A percentile compares a stretch with the other conserved stretches of the same genome.
Conservation (phyloP, 148 eudicot genomes). For the Camellia lanceoleosa region DNA sequence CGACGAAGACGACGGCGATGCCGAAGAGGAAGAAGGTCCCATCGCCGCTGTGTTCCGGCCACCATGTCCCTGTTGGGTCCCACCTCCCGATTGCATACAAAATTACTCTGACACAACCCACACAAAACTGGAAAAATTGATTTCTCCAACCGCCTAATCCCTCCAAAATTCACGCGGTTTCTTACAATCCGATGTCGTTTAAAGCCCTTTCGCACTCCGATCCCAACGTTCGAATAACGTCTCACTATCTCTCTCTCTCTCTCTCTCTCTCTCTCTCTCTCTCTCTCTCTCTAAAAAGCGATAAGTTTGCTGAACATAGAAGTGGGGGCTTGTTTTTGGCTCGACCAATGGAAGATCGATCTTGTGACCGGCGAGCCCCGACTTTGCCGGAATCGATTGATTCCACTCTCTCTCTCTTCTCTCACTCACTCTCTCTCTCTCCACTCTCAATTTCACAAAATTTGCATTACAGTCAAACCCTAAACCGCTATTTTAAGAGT, state of each 20-base stretch:
- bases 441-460: slow-evolving; percentile 7
- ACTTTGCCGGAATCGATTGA: slow-evolving; percentile 26
- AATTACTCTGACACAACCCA: background rate
- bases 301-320: slow-evolving; percentile 3
- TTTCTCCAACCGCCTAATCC: slow-evolving; percentile 4
- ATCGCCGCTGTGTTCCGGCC: slow-evolving; percentile 51
- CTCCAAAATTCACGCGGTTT: slow-evolving; percentile 32
- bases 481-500: slow-evolving; percentile 8
- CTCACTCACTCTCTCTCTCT: background rate
- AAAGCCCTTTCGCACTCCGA: slow-evolving; percentile 21
- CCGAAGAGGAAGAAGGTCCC: slow-evolving; percentile 48
- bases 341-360: slow-evolving; percentile 25
- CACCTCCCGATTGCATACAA: slow-evolving; percentile 85
- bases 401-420: background rate
- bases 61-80: slow-evolving; percentile 53
- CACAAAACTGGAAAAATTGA: slow-evolving; percentile 1
- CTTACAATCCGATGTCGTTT: slow-evolving; percentile 18
- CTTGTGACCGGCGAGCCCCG: slow-evolving; percentile 27
- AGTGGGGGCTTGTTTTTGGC: slow-evolving; percentile 8
- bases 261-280: background rate
- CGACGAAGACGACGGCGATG: slow-evolving; percentile 82
- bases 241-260: background rate
- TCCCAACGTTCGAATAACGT: slow-evolving; percentile 29
- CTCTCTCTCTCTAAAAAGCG: slow-evolving; percentile 10
- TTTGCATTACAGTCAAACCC: slow-evolving; percentile 32